Evolutionary conservation across 2,329 filamentous ascomycete genomes (phyloP), one percentile per base, ranked within the genome.

Genomic region (Penicillium digitatum): DNA sequence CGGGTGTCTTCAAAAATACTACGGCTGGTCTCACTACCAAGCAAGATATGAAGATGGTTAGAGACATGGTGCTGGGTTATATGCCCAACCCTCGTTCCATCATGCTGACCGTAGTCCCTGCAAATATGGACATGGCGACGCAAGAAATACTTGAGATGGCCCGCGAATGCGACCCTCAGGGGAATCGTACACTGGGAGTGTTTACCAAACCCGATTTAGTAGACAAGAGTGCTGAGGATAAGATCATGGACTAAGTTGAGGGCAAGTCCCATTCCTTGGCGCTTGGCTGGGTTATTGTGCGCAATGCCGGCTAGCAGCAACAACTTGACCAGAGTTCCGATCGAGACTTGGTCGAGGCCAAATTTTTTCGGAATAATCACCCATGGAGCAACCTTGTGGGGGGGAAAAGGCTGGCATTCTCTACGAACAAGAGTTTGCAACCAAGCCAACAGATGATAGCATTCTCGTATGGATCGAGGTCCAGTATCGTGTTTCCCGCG

Each of bases 91-190:
- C 35, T 37, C 35, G 35, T 20, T 37, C 34, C 3, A 37, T 37
- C 10, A 37, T 37, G 34, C 52, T 79, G 1, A 68, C 73, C 0
- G 77, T 80, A 0, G 61, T 79, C 3, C 72, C 72, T 0, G 73
- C 75, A 11, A 74, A 73, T 31, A 71, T 74, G 5, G 78, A 81
- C 49, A 68, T 78, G 22, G 73, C 72, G 0, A 80, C 72, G 0
- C 76, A 81, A 49, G 72, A 76, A 37, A 79, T 81, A 34, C 62
- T 80, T 1, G 64, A 73, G 29, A 62, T 75, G 40, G 76, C 77
- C 0, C 63, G 66, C 16, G 61, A 72, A n/a, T 58, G 63, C 27
- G 76, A 80, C 59, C 56, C 55, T 0, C 53, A 60, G 3, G 74
- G 76, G 12, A 43, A 5, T 18, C 0, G 37, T 20, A 39, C 37